A percentile compares a stretch with the other conserved stretches of the same genome.
Conservation (phyloP, 352 stramenopile genomes). For the Globisporangium rhizosaccharum region DNA sequence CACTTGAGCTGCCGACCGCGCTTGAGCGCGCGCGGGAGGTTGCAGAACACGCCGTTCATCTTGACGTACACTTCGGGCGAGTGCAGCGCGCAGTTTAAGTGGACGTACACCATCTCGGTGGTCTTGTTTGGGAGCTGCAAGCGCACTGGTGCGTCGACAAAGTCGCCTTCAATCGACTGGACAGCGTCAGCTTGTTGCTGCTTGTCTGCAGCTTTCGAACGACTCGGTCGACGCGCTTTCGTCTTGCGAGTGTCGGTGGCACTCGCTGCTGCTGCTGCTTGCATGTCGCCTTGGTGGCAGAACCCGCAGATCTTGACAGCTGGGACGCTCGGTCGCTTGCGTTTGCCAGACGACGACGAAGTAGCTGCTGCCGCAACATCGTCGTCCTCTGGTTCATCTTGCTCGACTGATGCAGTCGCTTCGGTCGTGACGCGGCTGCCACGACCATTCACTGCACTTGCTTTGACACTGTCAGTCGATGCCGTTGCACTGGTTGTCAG, state of each 20-base stretch:
- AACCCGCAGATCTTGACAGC: constrained; percentile 48
- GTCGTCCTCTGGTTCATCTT: constrained; percentile 11
- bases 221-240: constrained; percentile 14
- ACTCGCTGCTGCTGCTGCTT: constrained; percentile 1
- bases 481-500: neutral
- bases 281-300: constrained; percentile 46
- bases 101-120: constrained; percentile 60
- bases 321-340: constrained; percentile 9
- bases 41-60: constrained; percentile 74
- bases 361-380: constrained; percentile 17
- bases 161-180: constrained; percentile 47
- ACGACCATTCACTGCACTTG: neutral
- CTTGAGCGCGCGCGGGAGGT: constrained; percentile 70
- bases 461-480: neutral
- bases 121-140: constrained; percentile 66
- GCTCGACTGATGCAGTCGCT: constrained; percentile 6
- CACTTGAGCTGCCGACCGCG: constrained; percentile 74
- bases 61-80: constrained; percentile 82
- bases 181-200: constrained; percentile 13
- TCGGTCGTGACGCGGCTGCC: neutral
- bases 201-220: constrained; percentile 10
- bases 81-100: constrained; percentile 81
- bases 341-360: constrained; percentile 4
- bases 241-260: neutral
- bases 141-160: constrained; percentile 70